A percentile compares a stretch with the other conserved stretches of the same genome.
Conservation (phyloP, 352 stramenopile genomes). For the Phytophthora brassicae region DNA sequence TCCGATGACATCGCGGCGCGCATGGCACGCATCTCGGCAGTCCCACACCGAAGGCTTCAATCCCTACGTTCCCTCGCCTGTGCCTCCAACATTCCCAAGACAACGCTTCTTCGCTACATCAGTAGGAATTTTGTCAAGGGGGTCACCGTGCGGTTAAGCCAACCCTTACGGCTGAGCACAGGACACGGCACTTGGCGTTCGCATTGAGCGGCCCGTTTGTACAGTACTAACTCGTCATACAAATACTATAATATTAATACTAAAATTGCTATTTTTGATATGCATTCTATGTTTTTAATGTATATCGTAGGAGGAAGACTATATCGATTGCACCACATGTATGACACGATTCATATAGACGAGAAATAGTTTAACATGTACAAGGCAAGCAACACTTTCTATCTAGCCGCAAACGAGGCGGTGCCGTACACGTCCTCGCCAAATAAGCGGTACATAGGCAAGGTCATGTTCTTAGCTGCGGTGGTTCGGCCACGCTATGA, state of each 20-base stretch:
- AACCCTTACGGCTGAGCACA: neutral
- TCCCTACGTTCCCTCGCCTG: neutral
- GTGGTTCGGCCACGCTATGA: neutral
- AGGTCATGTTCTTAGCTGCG: conserved; percentile 1
- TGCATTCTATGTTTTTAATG: neutral
- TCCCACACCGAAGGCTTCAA: neutral
- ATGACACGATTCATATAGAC: conserved; percentile 1
- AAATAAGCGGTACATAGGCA: neutral
- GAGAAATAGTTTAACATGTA: neutral
- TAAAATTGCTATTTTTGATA: neutral
- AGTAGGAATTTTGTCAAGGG: neutral
- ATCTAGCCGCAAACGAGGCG: neutral
- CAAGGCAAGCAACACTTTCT: conserved; percentile 2
- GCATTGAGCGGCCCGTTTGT: neutral
- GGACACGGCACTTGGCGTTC: neutral
- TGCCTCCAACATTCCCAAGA: neutral
- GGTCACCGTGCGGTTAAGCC: neutral
- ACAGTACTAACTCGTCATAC: neutral
- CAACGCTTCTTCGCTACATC: neutral
- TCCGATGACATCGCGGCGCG: neutral
- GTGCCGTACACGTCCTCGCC: neutral
- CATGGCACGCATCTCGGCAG: neutral
- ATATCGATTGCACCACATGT: conserved; percentile 1
- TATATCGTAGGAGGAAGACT: conserved; percentile 1
- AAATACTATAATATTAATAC: neutral